These are phyloP conservation scores for Paramarasmius palmivorus DNA, from an alignment of 1,284 basidiomycete species.

Conservation along the genomic window DNA sequence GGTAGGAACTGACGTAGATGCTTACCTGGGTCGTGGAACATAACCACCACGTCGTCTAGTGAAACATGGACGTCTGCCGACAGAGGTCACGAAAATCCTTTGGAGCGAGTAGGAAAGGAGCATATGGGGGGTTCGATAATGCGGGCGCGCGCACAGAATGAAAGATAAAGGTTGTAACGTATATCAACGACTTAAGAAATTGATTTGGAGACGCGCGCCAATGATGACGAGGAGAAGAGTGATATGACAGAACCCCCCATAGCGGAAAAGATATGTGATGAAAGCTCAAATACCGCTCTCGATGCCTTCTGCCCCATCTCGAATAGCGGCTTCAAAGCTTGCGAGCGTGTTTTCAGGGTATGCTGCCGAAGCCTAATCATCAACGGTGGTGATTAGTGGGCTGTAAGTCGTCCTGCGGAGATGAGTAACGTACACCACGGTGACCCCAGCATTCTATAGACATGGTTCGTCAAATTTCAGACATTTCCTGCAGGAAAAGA, in stretches of 20 bases:
- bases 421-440: constrained; percentile 71
- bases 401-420: not conserved
- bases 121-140: not conserved
- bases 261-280: constrained; percentile 13
- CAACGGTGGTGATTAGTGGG: constrained; percentile 16
- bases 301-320: constrained; percentile 92
- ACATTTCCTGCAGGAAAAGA: not conserved
- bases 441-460: constrained; percentile 87
- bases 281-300: constrained; percentile 77
- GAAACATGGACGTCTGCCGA: constrained; percentile 94
- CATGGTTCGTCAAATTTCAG: not conserved
- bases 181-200: not conserved
- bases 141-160: constrained; percentile 9
- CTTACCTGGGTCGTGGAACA: constrained; percentile 94
- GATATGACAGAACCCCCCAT: constrained; percentile 16
- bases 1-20: constrained; percentile 16
- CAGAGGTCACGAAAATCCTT: constrained; percentile 44
- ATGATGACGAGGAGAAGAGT: not conserved
- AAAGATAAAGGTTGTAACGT: not conserved
- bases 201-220: not conserved
- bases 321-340: constrained; percentile 91
- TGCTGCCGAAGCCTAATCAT: constrained; percentile 74
- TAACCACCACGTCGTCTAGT: constrained; percentile 84
- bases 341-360: constrained; percentile 93
- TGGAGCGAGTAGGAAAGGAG: constrained; percentile 28